phyloP scores from a whole-genome alignment of 192 early-diverging fungal genomes.

The Phlyctochytrium planicorne region DNA sequence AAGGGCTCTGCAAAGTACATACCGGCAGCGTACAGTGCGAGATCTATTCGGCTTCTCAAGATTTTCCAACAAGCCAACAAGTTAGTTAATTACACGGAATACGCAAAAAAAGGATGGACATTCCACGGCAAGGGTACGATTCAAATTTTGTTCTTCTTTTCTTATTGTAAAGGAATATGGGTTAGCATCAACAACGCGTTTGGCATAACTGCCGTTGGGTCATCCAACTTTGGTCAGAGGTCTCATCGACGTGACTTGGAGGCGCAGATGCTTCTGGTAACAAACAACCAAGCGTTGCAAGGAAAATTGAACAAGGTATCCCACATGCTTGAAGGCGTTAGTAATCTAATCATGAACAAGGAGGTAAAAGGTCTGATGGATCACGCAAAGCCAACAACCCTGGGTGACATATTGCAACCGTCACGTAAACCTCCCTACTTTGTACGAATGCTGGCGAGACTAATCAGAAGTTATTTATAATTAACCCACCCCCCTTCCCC shows the following conservation, averaged over 20 bases:
- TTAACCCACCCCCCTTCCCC: too few species aligned
- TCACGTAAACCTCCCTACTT: too few species aligned
- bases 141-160: background rate
- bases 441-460: too few species aligned
- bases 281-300: conserved; percentile 54
- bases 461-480: too few species aligned
- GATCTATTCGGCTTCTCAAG: conserved; percentile 54
- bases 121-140: conserved; percentile 90
- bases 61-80: conserved; percentile 28
- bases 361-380: too few species aligned
- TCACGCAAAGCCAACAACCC: too few species aligned
- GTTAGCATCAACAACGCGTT: conserved; percentile 48
- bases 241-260: conserved; percentile 92
- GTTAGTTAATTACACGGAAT: conserved; percentile 70
- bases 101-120: conserved; percentile 80
- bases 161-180: conserved; percentile 66
- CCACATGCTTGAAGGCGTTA: too few species aligned
- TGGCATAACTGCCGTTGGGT: conserved; percentile 81
- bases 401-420: too few species aligned
- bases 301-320: conserved; percentile 59
- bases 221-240: conserved; percentile 90
- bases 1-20: conserved; percentile 83
- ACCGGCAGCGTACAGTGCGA: conserved; percentile 89
- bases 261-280: conserved; percentile 76
- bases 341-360: too few species aligned